A percentile compares a stretch with the other conserved stretches of the same genome.
phyloP scores from a whole-genome alignment of 2,329 filamentous ascomycete species.

The Ramularia endophylla region DNA sequence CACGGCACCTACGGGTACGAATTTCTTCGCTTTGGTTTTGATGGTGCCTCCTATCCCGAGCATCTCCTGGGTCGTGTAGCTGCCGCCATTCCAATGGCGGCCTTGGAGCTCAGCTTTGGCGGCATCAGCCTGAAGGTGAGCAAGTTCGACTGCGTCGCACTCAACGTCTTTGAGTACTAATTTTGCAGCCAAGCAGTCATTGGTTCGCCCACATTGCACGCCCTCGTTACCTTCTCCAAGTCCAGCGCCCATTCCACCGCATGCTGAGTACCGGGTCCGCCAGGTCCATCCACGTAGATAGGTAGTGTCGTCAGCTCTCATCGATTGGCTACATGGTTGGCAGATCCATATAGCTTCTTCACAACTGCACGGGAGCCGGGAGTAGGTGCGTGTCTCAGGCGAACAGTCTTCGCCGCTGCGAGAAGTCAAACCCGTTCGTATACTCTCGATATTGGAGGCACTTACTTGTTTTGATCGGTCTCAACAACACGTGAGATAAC shows the following conservation, averaged over 20 bases:
- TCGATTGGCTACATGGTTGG: slow-evolving; percentile 69
- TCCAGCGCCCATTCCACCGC: slow-evolving; percentile 76
- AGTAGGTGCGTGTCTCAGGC: slow-evolving; percentile 31
- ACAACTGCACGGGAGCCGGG: slow-evolving; percentile 54
- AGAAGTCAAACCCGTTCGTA: neutral
- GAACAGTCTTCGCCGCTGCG: slow-evolving; percentile 1
- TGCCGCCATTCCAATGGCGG: slow-evolving; percentile 51
- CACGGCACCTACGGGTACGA: slow-evolving; percentile 73
- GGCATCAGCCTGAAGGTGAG: slow-evolving; percentile 39
- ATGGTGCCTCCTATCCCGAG: slow-evolving; percentile 84
- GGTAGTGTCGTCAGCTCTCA: slow-evolving; percentile 54
- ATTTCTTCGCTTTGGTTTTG: slow-evolving; percentile 80
- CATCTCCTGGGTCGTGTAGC: slow-evolving; percentile 81
- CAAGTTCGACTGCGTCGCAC: slow-evolving; percentile 71
- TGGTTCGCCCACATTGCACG: slow-evolving; percentile 77
- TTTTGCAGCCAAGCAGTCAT: slow-evolving; percentile 67
- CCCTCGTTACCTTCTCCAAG: slow-evolving; percentile 85
- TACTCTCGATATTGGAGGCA: neutral
- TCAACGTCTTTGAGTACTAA: slow-evolving; percentile 80
- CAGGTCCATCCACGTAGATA: slow-evolving; percentile 75
- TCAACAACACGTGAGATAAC: slow-evolving; percentile 25
- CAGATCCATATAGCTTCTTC: slow-evolving; percentile 72
- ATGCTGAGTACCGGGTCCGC: slow-evolving; percentile 74
- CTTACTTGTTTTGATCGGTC: slow-evolving; percentile 7
- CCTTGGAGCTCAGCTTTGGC: slow-evolving; percentile 25